Evolutionary conservation across 495 filamentous ascomycete species (phyloP).

Genomic region (Lophiotrema nucula): DNA sequence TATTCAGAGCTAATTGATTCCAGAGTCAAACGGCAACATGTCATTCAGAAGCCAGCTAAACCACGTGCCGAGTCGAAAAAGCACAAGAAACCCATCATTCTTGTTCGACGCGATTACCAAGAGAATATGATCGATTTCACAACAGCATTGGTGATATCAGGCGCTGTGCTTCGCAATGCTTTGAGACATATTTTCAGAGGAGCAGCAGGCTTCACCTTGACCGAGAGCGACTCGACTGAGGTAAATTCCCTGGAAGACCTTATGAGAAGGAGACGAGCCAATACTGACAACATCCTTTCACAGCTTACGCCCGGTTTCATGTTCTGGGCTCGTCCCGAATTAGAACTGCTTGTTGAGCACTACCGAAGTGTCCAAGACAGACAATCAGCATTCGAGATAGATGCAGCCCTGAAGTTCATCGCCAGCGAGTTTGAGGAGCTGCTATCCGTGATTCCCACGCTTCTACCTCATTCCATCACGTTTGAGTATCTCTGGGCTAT

Average conservation of each 20-base stretch:
- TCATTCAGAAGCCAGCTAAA: not conserved
- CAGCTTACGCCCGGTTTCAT: not conserved
- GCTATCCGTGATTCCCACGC: not conserved
- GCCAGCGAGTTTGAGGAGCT: not conserved
- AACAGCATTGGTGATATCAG: not conserved
- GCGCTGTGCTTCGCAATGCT: not conserved
- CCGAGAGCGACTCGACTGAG: not conserved
- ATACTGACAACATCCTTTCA: not conserved
- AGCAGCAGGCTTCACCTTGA: slow-evolving; percentile 1
- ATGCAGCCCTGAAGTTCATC: not conserved
- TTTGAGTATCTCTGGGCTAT: slow-evolving; percentile 1
- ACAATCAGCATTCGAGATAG: not conserved
- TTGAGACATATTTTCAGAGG: slow-evolving; percentile 2
- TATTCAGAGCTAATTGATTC: not conserved
- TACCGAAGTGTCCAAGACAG: not conserved
- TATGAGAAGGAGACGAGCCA: not conserved
- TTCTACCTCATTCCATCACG: not conserved
- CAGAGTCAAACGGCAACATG: slow-evolving; percentile 1
- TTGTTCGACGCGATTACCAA: not conserved
- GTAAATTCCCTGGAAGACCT: not conserved
- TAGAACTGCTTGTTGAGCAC: slow-evolving; percentile 1
- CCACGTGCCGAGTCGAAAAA: not conserved
- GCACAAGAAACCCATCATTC: not conserved
- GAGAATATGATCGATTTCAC: not conserved
- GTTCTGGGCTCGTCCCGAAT: not conserved